phyloP scores from a whole-genome alignment of 306 rosid species.

The Citrullus mucosospermus region DNA sequence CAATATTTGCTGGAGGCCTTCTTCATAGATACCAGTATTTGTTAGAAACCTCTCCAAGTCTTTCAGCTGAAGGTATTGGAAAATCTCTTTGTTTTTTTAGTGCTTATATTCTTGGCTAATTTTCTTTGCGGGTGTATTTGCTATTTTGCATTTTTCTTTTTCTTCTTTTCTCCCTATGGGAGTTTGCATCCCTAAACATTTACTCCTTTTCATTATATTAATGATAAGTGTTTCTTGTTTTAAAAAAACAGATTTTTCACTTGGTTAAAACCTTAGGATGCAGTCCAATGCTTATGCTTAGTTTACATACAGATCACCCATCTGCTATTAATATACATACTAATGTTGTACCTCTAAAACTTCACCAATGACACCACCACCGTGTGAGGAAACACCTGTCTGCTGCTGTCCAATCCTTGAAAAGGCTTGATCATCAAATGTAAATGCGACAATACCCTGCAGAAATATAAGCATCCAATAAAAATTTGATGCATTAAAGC shows the following conservation, averaged over 20 bases:
- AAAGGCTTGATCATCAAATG: slow-evolving; percentile 77
- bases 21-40: no score
- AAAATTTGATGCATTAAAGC: neutral
- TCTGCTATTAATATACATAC: neutral
- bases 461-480: slow-evolving; percentile 5
- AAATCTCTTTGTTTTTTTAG: no score
- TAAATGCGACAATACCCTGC: slow-evolving; percentile 95
- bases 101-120: no score
- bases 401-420: slow-evolving; percentile 58
- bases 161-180: no score
- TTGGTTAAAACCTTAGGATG: neutral
- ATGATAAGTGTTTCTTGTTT: no score
- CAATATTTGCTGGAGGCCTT: no score
- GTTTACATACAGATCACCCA: neutral
- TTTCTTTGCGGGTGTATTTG: no score
- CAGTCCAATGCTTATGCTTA: neutral
- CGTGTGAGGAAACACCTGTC: slow-evolving; percentile 41
- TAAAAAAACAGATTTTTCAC: neutral
- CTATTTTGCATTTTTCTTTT: no score
- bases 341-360: slow-evolving; percentile 51
- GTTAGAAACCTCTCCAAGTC: no score
- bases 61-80: no score
- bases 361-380: slow-evolving; percentile 78
- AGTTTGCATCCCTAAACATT: no score
- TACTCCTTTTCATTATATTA: no score